phyloP scores from a whole-genome alignment of 768 basidiomycete genomes.

The Agaricus sinodeliciosus region DNA sequence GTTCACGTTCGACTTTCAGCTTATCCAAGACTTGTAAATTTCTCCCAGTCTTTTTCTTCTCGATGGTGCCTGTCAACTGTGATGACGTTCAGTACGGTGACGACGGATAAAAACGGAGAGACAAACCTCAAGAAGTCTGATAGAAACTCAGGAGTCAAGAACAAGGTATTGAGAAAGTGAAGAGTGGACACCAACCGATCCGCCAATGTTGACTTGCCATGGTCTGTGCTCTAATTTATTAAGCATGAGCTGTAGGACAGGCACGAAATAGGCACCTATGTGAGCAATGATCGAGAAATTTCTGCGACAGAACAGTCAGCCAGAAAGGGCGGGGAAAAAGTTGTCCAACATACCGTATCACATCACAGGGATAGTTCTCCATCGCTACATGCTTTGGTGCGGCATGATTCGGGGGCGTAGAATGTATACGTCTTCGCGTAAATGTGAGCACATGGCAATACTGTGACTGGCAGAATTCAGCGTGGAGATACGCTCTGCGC shows the following conservation, averaged over 20 bases:
- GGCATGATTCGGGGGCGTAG: conserved; percentile 19
- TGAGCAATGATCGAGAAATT: conserved; percentile 98
- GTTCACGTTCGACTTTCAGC: conserved; percentile 93
- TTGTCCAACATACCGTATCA: conserved; percentile 46
- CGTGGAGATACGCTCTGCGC: conserved; percentile 21
- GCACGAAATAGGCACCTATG: conserved; percentile 50
- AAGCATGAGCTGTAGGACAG: background rate
- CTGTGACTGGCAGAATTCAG: conserved; percentile 14
- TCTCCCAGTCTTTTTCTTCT: conserved; percentile 50
- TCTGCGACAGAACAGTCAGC: conserved; percentile 27
- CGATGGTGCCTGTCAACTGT: conserved; percentile 85
- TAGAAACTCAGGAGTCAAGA: conserved; percentile 2
- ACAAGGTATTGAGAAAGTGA: conserved; percentile 2
- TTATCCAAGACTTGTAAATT: conserved; percentile 90
- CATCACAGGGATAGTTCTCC: conserved; percentile 60
- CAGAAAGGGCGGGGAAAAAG: background rate
- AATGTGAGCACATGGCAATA: background rate
- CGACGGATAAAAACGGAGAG: background rate
- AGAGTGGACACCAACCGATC: conserved; percentile 51
- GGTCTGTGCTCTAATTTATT: conserved; percentile 42
- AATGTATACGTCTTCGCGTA: background rate
- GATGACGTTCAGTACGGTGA: conserved; percentile 14
- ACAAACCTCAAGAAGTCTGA: conserved; percentile 67
- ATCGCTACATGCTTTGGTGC: conserved; percentile 37
- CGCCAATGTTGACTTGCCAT: conserved; percentile 93